phyloP scores from a whole-genome alignment of 768 basidiomycete species.

The Boletus rex-veris region DNA sequence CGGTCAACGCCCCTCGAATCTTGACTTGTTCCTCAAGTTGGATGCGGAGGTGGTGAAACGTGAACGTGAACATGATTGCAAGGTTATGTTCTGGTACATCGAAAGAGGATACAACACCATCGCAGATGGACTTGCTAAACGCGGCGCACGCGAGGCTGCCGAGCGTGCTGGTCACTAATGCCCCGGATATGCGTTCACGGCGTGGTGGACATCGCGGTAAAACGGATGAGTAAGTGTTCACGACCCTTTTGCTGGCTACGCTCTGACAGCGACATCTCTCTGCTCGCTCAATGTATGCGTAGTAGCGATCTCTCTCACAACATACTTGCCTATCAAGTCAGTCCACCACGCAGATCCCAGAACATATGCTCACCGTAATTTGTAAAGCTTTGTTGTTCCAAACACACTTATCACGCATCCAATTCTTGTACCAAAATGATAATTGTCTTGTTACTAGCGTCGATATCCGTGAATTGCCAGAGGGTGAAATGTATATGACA shows the following conservation, averaged over 20 bases:
- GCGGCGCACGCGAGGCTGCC: neutral
- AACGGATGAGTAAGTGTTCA: no score
- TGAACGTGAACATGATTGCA: neutral
- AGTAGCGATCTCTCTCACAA: neutral
- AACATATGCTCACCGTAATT: no score
- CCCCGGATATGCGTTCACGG: no score
- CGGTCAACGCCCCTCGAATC: constrained; percentile 1
- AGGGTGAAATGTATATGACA: neutral
- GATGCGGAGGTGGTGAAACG: neutral
- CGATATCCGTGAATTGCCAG: neutral
- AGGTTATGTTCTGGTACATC: constrained; percentile 27
- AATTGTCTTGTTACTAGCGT: neutral
- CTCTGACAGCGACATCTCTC: no score
- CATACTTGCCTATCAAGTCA: no score
- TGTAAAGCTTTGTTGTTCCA: neutral
- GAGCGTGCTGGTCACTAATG: neutral
- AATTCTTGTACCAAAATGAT: neutral
- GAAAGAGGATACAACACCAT: constrained; percentile 21
- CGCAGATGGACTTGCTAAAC: constrained; percentile 25
- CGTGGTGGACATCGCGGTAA: no score
- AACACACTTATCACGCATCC: neutral
- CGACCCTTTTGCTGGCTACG: no score
- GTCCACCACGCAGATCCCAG: no score
- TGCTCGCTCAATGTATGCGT: neutral
- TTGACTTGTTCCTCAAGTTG: constrained; percentile 5